Evolutionary conservation across 1,139 yeast genomes (phyloP).

Genomic region (Yamadazyma dendronema): DNA sequence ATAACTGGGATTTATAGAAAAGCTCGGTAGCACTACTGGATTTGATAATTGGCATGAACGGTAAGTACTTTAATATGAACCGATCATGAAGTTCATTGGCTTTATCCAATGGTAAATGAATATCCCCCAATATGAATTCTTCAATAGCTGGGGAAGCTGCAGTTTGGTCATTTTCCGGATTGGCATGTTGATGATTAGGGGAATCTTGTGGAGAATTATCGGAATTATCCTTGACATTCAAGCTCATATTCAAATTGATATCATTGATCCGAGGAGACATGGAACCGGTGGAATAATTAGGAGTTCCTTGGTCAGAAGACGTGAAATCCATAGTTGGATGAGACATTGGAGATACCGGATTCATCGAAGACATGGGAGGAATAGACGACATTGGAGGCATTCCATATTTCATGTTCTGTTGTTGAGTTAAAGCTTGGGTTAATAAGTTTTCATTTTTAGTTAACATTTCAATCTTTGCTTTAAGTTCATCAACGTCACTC

Average conservation of each 20-base stretch:
- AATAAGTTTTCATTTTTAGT: constrained; percentile 68
- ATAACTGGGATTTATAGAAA: constrained; percentile 75
- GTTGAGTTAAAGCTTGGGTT: constrained; percentile 58
- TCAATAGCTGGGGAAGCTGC: constrained; percentile 19
- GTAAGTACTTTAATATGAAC: constrained; percentile 66
- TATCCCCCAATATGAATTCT: constrained; percentile 75
- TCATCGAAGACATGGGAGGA: not conserved
- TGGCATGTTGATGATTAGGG: constrained; percentile 2
- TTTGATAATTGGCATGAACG: constrained; percentile 76
- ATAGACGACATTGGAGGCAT: constrained; percentile 5
- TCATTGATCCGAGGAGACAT: constrained; percentile 9
- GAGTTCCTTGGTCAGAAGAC: constrained; percentile 9
- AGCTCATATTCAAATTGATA: constrained; percentile 4
- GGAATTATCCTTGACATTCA: constrained; percentile 11
- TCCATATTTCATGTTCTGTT: constrained; percentile 32
- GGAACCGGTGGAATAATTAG: constrained; percentile 8
- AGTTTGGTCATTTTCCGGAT: constrained; percentile 8
- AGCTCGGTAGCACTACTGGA: constrained; percentile 73
- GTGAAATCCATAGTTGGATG: constrained; percentile 2
- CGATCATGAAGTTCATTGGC: constrained; percentile 72
- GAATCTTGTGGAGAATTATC: constrained; percentile 24
- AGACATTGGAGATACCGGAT: not conserved
- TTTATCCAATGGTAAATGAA: constrained; percentile 58
- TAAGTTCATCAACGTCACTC: constrained; percentile 80
- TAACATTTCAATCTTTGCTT: constrained; percentile 72